phyloP scores from a whole-genome alignment of 2,329 filamentous ascomycete genomes.

The Seiridium cupressi region DNA sequence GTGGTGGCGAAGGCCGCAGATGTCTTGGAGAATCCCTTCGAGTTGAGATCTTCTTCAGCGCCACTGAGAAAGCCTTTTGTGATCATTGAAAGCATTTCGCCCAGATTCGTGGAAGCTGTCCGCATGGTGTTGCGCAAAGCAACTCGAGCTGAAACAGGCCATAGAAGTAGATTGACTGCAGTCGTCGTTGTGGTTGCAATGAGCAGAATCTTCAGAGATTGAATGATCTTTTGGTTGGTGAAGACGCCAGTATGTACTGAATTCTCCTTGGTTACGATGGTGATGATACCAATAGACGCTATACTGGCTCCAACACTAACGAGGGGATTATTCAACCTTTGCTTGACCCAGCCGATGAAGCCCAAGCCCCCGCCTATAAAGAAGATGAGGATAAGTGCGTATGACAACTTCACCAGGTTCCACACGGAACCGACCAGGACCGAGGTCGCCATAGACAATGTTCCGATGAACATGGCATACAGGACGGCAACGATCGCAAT shows the following conservation, averaged over 20 bases:
- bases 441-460: conserved; percentile 86
- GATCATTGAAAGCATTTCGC: conserved; percentile 79
- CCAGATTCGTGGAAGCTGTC: conserved; percentile 70
- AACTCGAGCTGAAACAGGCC: conserved; percentile 73
- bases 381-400: conserved; percentile 74
- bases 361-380: conserved; percentile 87
- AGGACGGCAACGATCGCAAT: conserved; percentile 75
- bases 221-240: conserved; percentile 75
- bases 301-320: conserved; percentile 85
- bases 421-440: conserved; percentile 71
- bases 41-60: conserved; percentile 72
- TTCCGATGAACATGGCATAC: conserved; percentile 73
- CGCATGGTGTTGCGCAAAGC: conserved; percentile 73
- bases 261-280: conserved; percentile 86
- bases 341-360: conserved; percentile 85
- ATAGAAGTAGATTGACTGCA: conserved; percentile 73
- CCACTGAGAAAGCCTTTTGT: conserved; percentile 82
- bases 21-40: conserved; percentile 62
- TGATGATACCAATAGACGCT: conserved; percentile 85
- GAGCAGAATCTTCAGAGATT: conserved; percentile 81
- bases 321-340: conserved; percentile 72
- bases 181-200: conserved; percentile 72
- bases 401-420: conserved; percentile 67
- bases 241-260: conserved; percentile 80
- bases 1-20: conserved; percentile 63